Conservation (phyloP, 352 stramenopile species). For the Globisporangium takayamanum region DNA sequence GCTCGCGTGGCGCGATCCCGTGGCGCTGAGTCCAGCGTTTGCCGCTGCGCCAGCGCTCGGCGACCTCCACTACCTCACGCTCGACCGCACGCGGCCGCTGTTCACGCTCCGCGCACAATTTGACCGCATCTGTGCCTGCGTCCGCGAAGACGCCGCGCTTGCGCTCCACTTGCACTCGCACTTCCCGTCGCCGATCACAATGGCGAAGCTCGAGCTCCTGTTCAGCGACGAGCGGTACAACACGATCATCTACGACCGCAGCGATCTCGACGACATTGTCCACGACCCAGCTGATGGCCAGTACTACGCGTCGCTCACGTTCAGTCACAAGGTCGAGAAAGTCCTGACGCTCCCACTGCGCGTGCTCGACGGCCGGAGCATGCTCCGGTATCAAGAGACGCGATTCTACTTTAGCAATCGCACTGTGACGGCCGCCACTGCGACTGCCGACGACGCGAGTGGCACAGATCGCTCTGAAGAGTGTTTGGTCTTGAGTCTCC, state of each 20-base stretch:
- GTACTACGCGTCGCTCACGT: constrained; percentile 41
- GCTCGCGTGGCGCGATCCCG: constrained; percentile 51
- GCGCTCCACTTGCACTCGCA: constrained; percentile 42
- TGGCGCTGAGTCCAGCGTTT: constrained; percentile 32
- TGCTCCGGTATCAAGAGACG: constrained; percentile 59
- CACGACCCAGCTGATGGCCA: constrained; percentile 25
- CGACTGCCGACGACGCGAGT: neutral
- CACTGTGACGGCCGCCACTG: neutral
- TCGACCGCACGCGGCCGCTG: constrained; percentile 47
- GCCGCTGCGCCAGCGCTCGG: constrained; percentile 26
- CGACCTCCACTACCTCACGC: constrained; percentile 35
- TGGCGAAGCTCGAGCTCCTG: constrained; percentile 58
- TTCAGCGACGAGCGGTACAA: constrained; percentile 80
- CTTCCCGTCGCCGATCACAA: constrained; percentile 47
- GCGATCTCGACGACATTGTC: constrained; percentile 3
- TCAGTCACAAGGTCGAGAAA: constrained; percentile 30
- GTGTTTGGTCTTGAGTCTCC: constrained; percentile 54
- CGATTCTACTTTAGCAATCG: constrained; percentile 43
- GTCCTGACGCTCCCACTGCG: constrained; percentile 40
- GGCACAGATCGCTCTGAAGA: neutral
- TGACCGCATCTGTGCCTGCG: constrained; percentile 54
- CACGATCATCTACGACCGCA: constrained; percentile 41
- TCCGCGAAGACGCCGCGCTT: constrained; percentile 56
- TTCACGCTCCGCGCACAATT: constrained; percentile 52
- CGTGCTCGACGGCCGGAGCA: constrained; percentile 42